Percentiles rank a stretch among this genome's conserved stretches.
These are phyloP conservation scores for Hortiboletus rubellus DNA, from an alignment of 1,284 basidiomycete species.

Conservation along the genomic window DNA sequence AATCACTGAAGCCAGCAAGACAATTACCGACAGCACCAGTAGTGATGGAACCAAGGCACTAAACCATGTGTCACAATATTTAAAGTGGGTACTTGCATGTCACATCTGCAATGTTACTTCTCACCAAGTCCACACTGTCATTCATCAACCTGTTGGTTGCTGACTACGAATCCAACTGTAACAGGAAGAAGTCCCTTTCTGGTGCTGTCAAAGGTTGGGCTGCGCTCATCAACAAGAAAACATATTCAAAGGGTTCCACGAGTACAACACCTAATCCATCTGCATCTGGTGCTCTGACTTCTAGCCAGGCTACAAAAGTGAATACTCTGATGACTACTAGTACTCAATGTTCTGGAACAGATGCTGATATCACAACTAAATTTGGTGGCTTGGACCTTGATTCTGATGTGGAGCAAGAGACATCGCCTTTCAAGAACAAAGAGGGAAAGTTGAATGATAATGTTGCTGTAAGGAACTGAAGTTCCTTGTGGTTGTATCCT, in stretches of 20 bases:
- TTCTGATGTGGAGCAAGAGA: background rate
- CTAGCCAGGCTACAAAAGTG: too few species aligned
- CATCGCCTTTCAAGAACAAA: too few species aligned
- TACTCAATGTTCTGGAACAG: background rate
- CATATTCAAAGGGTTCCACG: too few species aligned
- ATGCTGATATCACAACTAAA: background rate
- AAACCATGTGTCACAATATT: too few species aligned
- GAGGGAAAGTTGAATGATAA: too few species aligned
- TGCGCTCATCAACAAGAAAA: background rate
- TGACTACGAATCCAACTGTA: background rate
- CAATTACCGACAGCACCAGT: background rate
- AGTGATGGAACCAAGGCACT: too few species aligned
- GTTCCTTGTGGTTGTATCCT: too few species aligned
- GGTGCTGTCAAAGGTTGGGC: constrained; percentile 2
- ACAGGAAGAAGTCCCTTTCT: background rate
- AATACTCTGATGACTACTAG: too few species aligned
- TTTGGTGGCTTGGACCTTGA: background rate
- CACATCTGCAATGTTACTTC: background rate
- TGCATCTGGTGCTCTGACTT: too few species aligned
- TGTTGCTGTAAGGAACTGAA: too few species aligned
- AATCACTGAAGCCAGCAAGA: background rate
- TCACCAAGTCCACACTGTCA: background rate
- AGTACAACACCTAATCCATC: too few species aligned
- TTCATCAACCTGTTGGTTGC: background rate
- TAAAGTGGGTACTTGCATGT: too few species aligned